phyloP scores from a whole-genome alignment of 805 yeast species.

The Candida nonsorbophila region DNA sequence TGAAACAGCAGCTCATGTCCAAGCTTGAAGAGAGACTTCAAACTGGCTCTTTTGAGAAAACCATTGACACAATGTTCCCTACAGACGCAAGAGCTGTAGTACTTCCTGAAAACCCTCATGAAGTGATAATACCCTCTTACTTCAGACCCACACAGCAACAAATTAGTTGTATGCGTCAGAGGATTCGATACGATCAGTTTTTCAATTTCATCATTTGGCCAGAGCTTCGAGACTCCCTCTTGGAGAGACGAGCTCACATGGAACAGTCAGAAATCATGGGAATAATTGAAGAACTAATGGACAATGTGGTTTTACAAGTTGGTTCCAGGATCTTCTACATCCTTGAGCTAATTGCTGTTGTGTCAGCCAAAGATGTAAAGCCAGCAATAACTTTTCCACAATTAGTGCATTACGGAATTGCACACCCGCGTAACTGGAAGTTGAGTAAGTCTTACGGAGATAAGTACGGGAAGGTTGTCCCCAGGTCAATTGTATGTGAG shows the following conservation, averaged over 20 bases:
- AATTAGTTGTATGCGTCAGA: slow-evolving; percentile 1
- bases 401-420: slow-evolving; percentile 2
- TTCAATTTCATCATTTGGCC: slow-evolving; percentile 4
- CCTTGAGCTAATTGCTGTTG: slow-evolving; percentile 2
- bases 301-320: slow-evolving; percentile 2
- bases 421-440: slow-evolving; percentile 1
- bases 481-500: slow-evolving; percentile 3
- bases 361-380: slow-evolving; percentile 1
- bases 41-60: slow-evolving; percentile 2
- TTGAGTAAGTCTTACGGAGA: slow-evolving; percentile 4
- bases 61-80: slow-evolving; percentile 1
- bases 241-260: slow-evolving; percentile 1
- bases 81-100: slow-evolving; percentile 2
- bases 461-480: slow-evolving; percentile 3
- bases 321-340: slow-evolving; percentile 2
- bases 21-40: slow-evolving; percentile 2
- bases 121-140: slow-evolving; percentile 3
- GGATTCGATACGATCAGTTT: slow-evolving; percentile 2
- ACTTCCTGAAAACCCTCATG: slow-evolving; percentile 3
- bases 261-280: slow-evolving; percentile 3
- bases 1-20: slow-evolving; percentile 1
- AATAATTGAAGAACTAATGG: slow-evolving; percentile 4
- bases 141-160: slow-evolving; percentile 3
- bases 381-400: slow-evolving; percentile 2
- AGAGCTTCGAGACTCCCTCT: slow-evolving; percentile 2